A percentile compares a stretch with the other conserved stretches of the same genome.
These are phyloP conservation scores for Chenopodium quinoa DNA, from an alignment of 148 eudicot genomes.

Conservation along the genomic window DNA sequence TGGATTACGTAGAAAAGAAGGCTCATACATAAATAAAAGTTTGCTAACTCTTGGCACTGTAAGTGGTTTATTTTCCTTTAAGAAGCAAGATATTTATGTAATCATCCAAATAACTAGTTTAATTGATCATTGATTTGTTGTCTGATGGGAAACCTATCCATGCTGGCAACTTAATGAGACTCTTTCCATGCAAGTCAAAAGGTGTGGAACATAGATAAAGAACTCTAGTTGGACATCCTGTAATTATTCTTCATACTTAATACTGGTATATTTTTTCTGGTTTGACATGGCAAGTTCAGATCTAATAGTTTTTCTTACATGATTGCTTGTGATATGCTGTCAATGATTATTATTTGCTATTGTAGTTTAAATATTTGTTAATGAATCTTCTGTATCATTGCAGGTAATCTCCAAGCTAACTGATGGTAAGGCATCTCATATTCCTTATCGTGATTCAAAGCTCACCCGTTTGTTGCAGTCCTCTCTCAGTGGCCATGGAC, in stretches of 20 bases:
- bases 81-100: neutral
- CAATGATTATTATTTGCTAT: neutral
- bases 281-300: neutral
- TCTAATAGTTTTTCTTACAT: neutral
- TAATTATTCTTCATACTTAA: neutral
- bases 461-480: constrained; percentile 77
- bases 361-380: neutral
- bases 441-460: constrained; percentile 80
- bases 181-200: neutral
- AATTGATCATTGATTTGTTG: neutral
- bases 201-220: neutral
- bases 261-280: neutral
- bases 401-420: constrained; percentile 74
- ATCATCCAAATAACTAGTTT: neutral
- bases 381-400: constrained; percentile 1
- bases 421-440: constrained; percentile 70
- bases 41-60: constrained; percentile 84
- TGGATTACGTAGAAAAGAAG: constrained; percentile 78
- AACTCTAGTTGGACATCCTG: neutral
- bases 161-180: neutral
- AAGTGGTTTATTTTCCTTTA: constrained; percentile 29
- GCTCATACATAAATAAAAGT: constrained; percentile 80
- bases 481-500: constrained; percentile 78
- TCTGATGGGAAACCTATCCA: neutral
- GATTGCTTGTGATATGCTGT: neutral